Evolutionary conservation across 192 early-diverging fungal genomes (phyloP), one percentile per base, ranked within the genome.

Genomic region (Mortierella antarctica): DNA sequence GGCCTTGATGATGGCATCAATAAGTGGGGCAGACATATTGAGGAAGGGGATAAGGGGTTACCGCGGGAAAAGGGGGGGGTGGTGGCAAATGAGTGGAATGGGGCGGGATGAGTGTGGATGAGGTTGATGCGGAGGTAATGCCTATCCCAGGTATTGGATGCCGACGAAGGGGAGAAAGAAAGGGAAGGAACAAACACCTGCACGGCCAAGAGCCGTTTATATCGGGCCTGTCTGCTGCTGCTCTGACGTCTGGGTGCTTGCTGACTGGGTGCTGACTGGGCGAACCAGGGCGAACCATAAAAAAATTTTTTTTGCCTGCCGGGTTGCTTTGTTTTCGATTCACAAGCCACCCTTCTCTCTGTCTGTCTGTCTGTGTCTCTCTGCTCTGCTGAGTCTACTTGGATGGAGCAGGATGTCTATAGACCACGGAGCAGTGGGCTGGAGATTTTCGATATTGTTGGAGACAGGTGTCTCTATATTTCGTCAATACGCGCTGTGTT

Each of bases 1-100:
- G 57, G 67, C 72, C 72, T 70, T 70, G 67, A 82, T 63, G 50
- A 82, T 73, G 48, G 72, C 72, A 74, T 73, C 72, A 62, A 73
- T 73, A 82, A 73, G 67, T 50, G 72, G 56, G 63, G 71, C 55
- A 65, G 71, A 74, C 73, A 74, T 82, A 53, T 46, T 71, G 65
- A 62, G 47, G 17, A 20, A 60, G 49, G 54, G 58, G 40, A 5
- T 23, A 17, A 31, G 56, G 68, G 62, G 57, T 65, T 52, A 62
- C 49, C 39, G 44, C 57, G 41, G 59, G 15, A 51, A 55, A 55
- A 60, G 31, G 53, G 63, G 50, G 15, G n/a, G 14, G 46, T 57
- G 41, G 48, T 73, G 57, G 57, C 54, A 66, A 61, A 71, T 46
- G 63, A 62, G 46, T 61, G 76, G 69, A 61, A 55, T 31, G 62